Evolutionary conservation across 192 early-diverging fungal species (phyloP).

Genomic region (Backusella circina): DNA sequence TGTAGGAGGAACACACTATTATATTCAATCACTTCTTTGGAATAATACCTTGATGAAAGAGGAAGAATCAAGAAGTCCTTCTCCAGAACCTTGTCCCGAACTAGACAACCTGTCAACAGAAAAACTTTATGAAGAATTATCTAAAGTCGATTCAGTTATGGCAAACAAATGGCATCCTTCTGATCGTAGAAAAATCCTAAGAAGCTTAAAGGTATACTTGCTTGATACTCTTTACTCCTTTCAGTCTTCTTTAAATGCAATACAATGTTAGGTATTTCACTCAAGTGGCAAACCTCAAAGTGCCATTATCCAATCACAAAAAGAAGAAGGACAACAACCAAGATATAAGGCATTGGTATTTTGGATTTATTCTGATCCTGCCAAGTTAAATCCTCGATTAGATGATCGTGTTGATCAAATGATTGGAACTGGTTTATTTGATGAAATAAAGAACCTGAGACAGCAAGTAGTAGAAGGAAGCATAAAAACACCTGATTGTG

Average conservation of each 20-base stretch:
- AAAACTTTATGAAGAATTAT: conserved; percentile 65
- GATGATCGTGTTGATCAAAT: conserved; percentile 86
- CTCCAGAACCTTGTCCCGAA: conserved; percentile 6
- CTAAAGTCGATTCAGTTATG: conserved; percentile 79
- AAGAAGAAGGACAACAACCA: conserved; percentile 40
- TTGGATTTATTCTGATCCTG: conserved; percentile 81
- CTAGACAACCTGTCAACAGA: conserved; percentile 39
- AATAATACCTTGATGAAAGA: conserved; percentile 56
- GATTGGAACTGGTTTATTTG: conserved; percentile 67
- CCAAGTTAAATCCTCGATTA: conserved; percentile 67
- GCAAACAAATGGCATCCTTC: conserved; percentile 87
- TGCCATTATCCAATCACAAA: conserved; percentile 69
- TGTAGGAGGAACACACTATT: conserved; percentile 97
- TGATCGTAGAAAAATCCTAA: conserved; percentile 81
- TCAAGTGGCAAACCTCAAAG: conserved; percentile 73
- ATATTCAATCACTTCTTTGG: conserved; percentile 90
- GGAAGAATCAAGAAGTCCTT: conserved; percentile 19
- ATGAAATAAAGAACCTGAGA: conserved; percentile 48
- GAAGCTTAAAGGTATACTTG: conserved; percentile 72
- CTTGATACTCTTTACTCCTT: neutral
- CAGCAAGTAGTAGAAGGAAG: conserved; percentile 51
- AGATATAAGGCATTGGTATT: conserved; percentile 64
- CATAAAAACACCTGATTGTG: conserved; percentile 37
- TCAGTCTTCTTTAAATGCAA: neutral
- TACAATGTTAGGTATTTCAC: conserved; percentile 49